These are phyloP conservation scores for Naganishia kalamii DNA, from an alignment of 768 basidiomycete species.

Conservation along the genomic window DNA sequence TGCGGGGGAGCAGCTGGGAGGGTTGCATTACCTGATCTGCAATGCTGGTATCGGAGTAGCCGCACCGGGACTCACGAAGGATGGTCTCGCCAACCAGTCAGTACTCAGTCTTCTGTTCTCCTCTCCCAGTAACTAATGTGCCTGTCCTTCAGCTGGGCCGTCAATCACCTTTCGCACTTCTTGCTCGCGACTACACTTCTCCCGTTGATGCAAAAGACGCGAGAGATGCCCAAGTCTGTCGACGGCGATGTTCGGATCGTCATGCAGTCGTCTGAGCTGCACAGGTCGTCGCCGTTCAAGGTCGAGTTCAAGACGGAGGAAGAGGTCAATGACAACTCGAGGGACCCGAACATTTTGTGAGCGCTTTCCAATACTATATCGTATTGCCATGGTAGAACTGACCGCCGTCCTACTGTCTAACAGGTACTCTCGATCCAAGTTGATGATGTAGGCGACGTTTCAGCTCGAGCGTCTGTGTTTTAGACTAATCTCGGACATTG, in stretches of 20 bases:
- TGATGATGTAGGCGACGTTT: slow-evolving; percentile 34
- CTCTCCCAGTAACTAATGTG: not conserved
- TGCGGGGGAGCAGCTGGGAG: not conserved
- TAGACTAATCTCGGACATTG: not conserved
- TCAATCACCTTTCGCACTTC: slow-evolving; percentile 42
- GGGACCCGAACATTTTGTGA: slow-evolving; percentile 32
- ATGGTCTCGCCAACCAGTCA: slow-evolving; percentile 39
- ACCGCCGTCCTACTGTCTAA: too few relatives aligned
- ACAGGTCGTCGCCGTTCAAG: slow-evolving; percentile 32
- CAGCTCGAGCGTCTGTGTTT: not conserved
- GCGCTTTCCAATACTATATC: not conserved
- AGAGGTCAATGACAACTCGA: slow-evolving; percentile 34
- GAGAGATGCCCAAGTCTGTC: slow-evolving; percentile 24
- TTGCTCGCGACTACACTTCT: slow-evolving; percentile 34
- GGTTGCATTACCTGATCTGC: slow-evolving; percentile 22
- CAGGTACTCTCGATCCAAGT: slow-evolving; percentile 39
- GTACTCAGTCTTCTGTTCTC: not conserved
- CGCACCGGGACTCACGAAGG: slow-evolving; percentile 37
- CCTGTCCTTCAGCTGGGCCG: slow-evolving; percentile 24
- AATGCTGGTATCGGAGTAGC: slow-evolving; percentile 46
- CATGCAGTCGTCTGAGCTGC: slow-evolving; percentile 36
- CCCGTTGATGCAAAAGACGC: slow-evolving; percentile 37
- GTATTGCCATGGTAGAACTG: not conserved
- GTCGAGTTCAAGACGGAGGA: slow-evolving; percentile 39
- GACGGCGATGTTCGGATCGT: slow-evolving; percentile 39